Evolutionary conservation across 495 filamentous ascomycete genomes (phyloP), one percentile per base, ranked within the genome.

Genomic region (Astrocystis sublimbata): DNA sequence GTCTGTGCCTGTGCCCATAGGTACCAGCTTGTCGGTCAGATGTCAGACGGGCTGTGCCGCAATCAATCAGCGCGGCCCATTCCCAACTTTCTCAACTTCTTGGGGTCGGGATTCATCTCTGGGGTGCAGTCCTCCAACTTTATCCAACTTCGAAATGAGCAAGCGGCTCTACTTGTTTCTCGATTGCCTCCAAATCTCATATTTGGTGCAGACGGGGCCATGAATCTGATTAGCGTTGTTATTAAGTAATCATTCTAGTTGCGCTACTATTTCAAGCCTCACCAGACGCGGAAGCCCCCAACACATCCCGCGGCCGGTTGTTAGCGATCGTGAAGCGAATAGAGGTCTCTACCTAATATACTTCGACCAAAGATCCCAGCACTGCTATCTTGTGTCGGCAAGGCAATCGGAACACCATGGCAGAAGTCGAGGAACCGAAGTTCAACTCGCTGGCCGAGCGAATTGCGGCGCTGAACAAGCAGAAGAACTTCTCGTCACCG

Each of bases 391-490:
- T n/a, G 23, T n/a, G 21, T 21, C 21, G 19, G 10, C 31, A 23
- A 23, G 30, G 31, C n/a, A 24, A 9, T 6, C 17, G 17, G n/a
- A 35, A 24, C 28, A 13, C 26, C 31, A 85, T 85, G 83, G 76
- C 79, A 4, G 81, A 85, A 53, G 73, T 76, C 43, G 81, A 84
- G 55, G 81, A 83, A 64, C 82, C 81, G 8, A 77, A 80, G 59
- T 84, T 81, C 65, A 81, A 71, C 47, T 76, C 81, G 19, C 77
- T 85, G n/a, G 73, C 76, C 1, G 81, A 82, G 68, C 76, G 83
- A 51, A 85, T 84, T 35, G 82, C 81, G 17, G 83, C 83, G 49
- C 70, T 85, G 53, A 85, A 84, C 60, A 70, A 71, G 52, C 78
- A 79, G 49, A 79, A 79, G 69, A 83, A 82, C 62, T 78, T 80